A percentile compares a stretch with the other conserved stretches of the same genome.
phyloP scores from a whole-genome alignment of 2,329 filamentous ascomycete genomes.

The Acrodontium crateriforme region DNA sequence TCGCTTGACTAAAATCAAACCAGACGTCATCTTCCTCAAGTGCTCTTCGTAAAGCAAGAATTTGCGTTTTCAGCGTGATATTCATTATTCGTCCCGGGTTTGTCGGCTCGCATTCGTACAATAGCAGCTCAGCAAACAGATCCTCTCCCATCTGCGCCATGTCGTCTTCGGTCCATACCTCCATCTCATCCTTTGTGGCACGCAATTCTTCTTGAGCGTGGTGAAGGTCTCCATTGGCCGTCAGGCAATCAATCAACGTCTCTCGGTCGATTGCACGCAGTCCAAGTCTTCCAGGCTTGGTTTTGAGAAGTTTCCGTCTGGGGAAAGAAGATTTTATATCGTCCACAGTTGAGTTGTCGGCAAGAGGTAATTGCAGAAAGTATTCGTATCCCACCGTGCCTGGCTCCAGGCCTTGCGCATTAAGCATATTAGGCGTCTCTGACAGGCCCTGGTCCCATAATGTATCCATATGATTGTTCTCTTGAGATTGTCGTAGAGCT shows the following conservation, averaged over 20 bases:
- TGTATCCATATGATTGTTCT: too few relatives aligned
- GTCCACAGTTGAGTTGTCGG: too few relatives aligned
- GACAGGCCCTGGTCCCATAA: too few relatives aligned
- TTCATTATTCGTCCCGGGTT: conserved; percentile 6
- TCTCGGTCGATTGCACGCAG: conserved; percentile 11
- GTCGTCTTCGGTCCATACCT: conserved; percentile 7
- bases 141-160: conserved; percentile 15
- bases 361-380: conserved; percentile 33
- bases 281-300: conserved; percentile 13
- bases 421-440: conserved; percentile 37
- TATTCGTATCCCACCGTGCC: conserved; percentile 34
- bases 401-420: conserved; percentile 29
- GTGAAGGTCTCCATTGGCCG: conserved; percentile 9
- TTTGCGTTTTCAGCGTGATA: conserved; percentile 28
- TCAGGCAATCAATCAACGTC: conserved; percentile 11
- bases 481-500: too few relatives aligned
- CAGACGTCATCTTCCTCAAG: conserved; percentile 31
- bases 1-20: conserved; percentile 33
- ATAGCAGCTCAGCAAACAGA: conserved; percentile 16
- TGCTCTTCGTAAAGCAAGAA: conserved; percentile 30
- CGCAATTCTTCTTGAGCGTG: conserved; percentile 1
- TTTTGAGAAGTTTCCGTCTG: conserved; percentile 9
- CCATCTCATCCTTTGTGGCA: conserved; percentile 1
- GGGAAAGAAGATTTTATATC: too few relatives aligned
- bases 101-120: conserved; percentile 5